Evolutionary conservation across 2,329 filamentous ascomycete genomes (phyloP).

Genomic region (Aphanoascus verrucosus): DNA sequence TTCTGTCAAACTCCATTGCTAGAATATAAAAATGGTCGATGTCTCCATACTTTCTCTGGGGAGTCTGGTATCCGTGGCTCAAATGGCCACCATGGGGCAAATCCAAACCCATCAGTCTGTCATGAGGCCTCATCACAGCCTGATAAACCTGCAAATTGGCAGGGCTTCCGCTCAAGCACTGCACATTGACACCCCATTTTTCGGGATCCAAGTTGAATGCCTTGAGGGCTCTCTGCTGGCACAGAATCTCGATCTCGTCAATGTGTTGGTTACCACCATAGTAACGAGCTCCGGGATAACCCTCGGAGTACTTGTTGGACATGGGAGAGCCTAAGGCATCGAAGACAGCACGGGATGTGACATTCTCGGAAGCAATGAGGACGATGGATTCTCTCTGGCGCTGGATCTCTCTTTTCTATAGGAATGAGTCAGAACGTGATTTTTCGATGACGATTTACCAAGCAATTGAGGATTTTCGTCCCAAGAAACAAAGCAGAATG

Average conservation of each 20-base stretch:
- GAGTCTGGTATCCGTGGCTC: conserved; percentile 94
- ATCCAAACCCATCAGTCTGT: conserved; percentile 93
- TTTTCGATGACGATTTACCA: not conserved
- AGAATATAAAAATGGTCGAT: not conserved
- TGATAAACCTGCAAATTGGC: conserved; percentile 98
- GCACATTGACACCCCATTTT: conserved; percentile 98
- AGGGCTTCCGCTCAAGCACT: conserved; percentile 82
- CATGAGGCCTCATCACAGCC: conserved; percentile 83
- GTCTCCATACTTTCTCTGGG: conserved; percentile 62
- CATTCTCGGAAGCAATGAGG: conserved; percentile 97
- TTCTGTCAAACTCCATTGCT: not conserved
- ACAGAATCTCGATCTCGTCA: conserved; percentile 87
- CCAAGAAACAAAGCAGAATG: not conserved
- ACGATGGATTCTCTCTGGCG: conserved; percentile 97
- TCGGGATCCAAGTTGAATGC: conserved; percentile 75
- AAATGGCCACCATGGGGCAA: conserved; percentile 93
- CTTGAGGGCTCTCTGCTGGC: conserved; percentile 85
- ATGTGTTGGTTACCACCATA: conserved; percentile 99
- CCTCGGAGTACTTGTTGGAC: conserved; percentile 99
- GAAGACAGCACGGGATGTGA: conserved; percentile 95
- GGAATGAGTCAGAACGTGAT: conserved; percentile 6
- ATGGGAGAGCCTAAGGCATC: conserved; percentile 90
- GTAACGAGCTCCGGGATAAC: conserved; percentile 95
- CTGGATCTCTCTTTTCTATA: conserved; percentile 79
- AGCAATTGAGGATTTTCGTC: not conserved